Evolutionary conservation across 164 flowering plant genomes (phyloP).

Genomic region (Vitis rupestris): DNA sequence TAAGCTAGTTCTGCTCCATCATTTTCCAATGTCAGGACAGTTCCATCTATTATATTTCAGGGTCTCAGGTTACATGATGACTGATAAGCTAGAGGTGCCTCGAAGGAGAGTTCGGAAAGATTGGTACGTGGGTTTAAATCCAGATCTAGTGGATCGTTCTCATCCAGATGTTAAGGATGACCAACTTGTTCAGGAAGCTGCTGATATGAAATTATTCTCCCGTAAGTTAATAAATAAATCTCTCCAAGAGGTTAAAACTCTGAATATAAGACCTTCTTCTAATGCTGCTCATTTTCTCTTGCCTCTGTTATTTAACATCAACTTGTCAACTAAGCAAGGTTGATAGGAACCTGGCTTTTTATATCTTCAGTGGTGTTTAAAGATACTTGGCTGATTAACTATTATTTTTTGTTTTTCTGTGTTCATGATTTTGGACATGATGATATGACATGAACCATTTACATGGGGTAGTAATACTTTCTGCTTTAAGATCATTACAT

Average conservation of each 20-base stretch:
- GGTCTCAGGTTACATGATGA: slow-evolving; percentile 93
- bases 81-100: slow-evolving; percentile 82
- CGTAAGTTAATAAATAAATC: slow-evolving; percentile 25
- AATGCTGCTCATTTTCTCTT: neutral
- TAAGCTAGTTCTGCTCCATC: neutral
- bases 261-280: neutral
- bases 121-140: slow-evolving; percentile 84
- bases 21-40: neutral
- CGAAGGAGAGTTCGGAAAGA: slow-evolving; percentile 79
- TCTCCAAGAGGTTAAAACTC: neutral
- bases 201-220: slow-evolving; percentile 30
- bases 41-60: slow-evolving; percentile 36
- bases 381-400: neutral
- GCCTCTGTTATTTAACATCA: neutral
- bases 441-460: no score
- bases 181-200: slow-evolving; percentile 57
- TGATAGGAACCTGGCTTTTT: neutral
- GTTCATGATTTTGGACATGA: no score
- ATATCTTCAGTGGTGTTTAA: neutral
- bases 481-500: no score
- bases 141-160: slow-evolving; percentile 84
- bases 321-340: neutral
- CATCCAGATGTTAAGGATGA: slow-evolving; percentile 98
- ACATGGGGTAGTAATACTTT: no score
- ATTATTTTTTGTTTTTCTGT: slow-evolving; percentile 1